These are phyloP conservation scores for Didymellaceae sp. DNA, from an alignment of 2,329 filamentous ascomycete species.

Conservation along the genomic window DNA sequence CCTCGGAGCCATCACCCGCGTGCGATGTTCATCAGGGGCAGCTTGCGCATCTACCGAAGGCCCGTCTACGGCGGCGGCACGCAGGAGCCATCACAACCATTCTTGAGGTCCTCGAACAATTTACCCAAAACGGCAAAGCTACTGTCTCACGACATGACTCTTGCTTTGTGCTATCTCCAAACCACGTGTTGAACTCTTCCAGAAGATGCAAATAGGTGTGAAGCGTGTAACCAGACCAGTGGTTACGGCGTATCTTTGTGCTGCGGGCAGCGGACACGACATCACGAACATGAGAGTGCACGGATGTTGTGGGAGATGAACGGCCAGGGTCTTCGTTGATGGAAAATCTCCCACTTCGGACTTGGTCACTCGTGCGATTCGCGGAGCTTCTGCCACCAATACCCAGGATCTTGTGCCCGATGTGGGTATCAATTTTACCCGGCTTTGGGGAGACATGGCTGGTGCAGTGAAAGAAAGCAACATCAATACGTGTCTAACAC, in stretches of 20 bases:
- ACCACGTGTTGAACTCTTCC: slow-evolving; percentile 26
- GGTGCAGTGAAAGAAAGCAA: slow-evolving; percentile 1
- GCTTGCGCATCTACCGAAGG: slow-evolving; percentile 25
- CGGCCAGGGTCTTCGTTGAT: slow-evolving; percentile 36
- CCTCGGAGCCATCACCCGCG: slow-evolving; percentile 12
- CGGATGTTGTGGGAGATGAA: slow-evolving; percentile 26
- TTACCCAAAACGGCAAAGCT: slow-evolving; percentile 7
- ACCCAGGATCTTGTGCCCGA: slow-evolving; percentile 34
- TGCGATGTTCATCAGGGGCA: slow-evolving; percentile 26
- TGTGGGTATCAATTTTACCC: slow-evolving; percentile 33
- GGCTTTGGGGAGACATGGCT: slow-evolving; percentile 25
- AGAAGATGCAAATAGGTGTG: slow-evolving; percentile 4
- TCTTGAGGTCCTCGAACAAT: slow-evolving; percentile 3
- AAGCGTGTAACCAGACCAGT: not conserved
- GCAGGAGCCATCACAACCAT: slow-evolving; percentile 6
- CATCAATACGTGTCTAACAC: not conserved
- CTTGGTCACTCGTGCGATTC: slow-evolving; percentile 36
- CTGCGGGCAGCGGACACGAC: slow-evolving; percentile 10
- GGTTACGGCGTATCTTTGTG: not conserved
- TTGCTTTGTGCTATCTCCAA: slow-evolving; percentile 22
- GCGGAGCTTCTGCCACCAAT: slow-evolving; percentile 32
- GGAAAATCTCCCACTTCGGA: slow-evolving; percentile 39
- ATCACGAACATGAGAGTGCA: slow-evolving; percentile 12
- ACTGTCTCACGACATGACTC: slow-evolving; percentile 10
- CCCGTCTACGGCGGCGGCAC: slow-evolving; percentile 20